Percentiles rank a stretch among this genome's conserved stretches.
phyloP scores from a whole-genome alignment of 2,329 filamentous ascomycete genomes.

The Fusarium sp. region DNA sequence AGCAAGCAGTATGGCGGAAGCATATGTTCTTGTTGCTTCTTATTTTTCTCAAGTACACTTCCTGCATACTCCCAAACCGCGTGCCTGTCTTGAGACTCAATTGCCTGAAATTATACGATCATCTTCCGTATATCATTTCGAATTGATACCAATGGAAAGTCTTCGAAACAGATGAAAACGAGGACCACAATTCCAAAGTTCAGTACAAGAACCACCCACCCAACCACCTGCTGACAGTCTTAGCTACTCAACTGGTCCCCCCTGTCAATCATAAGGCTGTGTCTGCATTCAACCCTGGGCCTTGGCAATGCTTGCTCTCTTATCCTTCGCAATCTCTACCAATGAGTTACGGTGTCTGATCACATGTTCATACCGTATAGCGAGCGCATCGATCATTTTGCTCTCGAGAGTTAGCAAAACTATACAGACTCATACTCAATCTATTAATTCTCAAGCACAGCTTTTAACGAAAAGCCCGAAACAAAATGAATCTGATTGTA shows the following conservation, averaged over 20 bases:
- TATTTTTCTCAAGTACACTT: not conserved
- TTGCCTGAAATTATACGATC: not conserved
- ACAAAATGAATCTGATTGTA: not conserved
- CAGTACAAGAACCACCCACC: not conserved
- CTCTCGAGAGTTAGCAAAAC: not conserved
- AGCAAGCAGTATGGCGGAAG: not conserved
- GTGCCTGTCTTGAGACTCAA: not conserved
- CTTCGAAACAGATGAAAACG: constrained; percentile 8
- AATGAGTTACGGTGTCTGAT: constrained; percentile 9
- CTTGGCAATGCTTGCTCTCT: constrained; percentile 43
- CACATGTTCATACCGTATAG: not conserved
- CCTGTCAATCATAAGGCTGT: constrained; percentile 46
- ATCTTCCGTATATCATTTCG: not conserved
- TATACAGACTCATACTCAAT: not conserved
- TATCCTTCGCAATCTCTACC: constrained; percentile 13
- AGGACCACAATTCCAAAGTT: constrained; percentile 17
- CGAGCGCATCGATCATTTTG: not conserved
- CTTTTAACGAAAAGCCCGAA: not conserved
- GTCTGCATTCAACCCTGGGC: constrained; percentile 35
- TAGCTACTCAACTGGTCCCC: constrained; percentile 17
- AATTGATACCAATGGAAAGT: constrained; percentile 6
- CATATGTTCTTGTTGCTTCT: not conserved
- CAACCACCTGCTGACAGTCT: constrained; percentile 37
- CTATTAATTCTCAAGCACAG: not conserved
- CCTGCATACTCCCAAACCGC: not conserved